Conservation (phyloP, 2,329 filamentous ascomycete genomes). For the Amauroascus niger region DNA sequence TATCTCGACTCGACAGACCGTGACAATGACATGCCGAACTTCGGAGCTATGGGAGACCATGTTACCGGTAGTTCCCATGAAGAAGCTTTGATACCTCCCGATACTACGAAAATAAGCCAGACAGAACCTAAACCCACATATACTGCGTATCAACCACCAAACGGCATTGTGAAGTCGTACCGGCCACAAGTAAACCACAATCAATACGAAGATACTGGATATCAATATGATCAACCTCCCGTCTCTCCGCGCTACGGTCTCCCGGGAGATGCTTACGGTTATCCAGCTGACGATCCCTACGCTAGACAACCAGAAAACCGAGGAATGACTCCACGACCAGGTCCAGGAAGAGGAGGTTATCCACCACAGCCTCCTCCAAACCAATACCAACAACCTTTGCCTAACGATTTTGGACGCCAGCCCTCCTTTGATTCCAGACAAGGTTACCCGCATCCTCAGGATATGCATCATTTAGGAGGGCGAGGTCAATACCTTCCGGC, state of each 20-base stretch:
- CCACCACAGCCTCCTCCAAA: not conserved
- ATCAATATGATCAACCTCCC: slow-evolving; percentile 61
- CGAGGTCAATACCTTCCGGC: slow-evolving; percentile 25
- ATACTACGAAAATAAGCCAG: slow-evolving; percentile 21
- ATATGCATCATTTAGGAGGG: slow-evolving; percentile 18
- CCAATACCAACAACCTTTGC: not conserved
- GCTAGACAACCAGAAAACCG: slow-evolving; percentile 10
- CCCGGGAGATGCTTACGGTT: slow-evolving; percentile 19
- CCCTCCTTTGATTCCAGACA: slow-evolving; percentile 4
- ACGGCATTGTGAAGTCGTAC: slow-evolving; percentile 26
- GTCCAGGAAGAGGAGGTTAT: not conserved
- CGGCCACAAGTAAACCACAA: slow-evolving; percentile 38
- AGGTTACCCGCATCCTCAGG: not conserved
- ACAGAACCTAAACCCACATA: slow-evolving; percentile 24
- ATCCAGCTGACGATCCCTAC: slow-evolving; percentile 10
- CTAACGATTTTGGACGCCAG: not conserved
- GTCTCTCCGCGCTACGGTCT: slow-evolving; percentile 11
- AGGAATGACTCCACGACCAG: slow-evolving; percentile 14
- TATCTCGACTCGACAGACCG: slow-evolving; percentile 43
- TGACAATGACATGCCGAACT: slow-evolving; percentile 55
- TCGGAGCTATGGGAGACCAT: slow-evolving; percentile 45
- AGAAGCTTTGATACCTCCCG: slow-evolving; percentile 27
- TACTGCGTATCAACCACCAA: slow-evolving; percentile 30
- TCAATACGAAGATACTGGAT: slow-evolving; percentile 44
- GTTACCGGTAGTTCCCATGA: slow-evolving; percentile 26